These are phyloP conservation scores for Laguncularia racemosa DNA, from an alignment of 345 rosid species.

Conservation along the genomic window DNA sequence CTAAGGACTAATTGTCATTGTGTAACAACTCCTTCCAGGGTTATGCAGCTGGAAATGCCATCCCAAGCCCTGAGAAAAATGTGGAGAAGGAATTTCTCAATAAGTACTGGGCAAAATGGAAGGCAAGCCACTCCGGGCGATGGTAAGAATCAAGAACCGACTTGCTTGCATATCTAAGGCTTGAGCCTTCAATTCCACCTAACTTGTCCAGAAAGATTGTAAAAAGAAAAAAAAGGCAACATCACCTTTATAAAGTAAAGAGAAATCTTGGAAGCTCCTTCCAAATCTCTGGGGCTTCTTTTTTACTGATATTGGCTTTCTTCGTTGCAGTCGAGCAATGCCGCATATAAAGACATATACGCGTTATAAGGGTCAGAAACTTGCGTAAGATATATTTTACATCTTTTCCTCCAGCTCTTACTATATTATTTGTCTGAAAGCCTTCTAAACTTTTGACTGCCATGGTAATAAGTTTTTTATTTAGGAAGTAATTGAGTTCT, in stretches of 20 bases:
- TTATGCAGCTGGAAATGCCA: conserved; percentile 84
- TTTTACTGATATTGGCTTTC: conserved; percentile 7
- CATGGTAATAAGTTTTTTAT: too few relatives aligned
- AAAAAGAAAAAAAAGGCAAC: too few relatives aligned
- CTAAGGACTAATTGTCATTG: neutral
- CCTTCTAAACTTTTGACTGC: conserved; percentile 3
- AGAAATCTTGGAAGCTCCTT: too few relatives aligned
- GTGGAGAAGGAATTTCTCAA: conserved; percentile 72
- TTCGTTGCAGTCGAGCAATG: conserved; percentile 68
- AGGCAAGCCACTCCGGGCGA: conserved; percentile 75
- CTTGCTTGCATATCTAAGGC: neutral
- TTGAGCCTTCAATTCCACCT: neutral
- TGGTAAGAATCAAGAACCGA: conserved; percentile 29
- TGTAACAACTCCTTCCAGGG: conserved; percentile 39
- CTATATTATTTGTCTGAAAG: conserved; percentile 6
- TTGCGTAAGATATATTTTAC: conserved; percentile 54
- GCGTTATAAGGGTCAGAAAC: conserved; percentile 71
- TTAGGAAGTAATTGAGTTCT: too few relatives aligned
- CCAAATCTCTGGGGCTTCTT: neutral
- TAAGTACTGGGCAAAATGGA: conserved; percentile 94
- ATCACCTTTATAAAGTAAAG: too few relatives aligned
- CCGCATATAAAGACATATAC: conserved; percentile 92
- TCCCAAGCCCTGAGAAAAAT: conserved; percentile 87
- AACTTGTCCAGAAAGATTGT: neutral
- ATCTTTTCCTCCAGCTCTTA: too few relatives aligned